Base-by-base conservation (phyloP, 2,329 filamentous ascomycete species). In the Ampelomyces quisqualis region DNA sequence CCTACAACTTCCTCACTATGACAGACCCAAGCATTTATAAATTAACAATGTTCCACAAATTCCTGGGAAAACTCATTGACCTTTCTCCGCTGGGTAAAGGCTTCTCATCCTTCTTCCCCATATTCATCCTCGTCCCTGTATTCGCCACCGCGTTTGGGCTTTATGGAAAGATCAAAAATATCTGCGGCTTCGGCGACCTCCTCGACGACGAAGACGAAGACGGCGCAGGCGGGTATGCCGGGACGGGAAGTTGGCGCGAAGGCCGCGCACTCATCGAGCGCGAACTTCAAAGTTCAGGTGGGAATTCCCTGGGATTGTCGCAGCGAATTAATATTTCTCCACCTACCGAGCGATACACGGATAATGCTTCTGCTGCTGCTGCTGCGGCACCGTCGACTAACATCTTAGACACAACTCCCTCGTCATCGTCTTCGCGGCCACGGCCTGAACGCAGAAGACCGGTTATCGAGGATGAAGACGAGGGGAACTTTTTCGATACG, bases 1-100 rank as follows among this genome's bases (percentile, higher is more conserved):
- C 88, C 3, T 98, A 95, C 79, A 98, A 98, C 70, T 98, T 97
- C 63, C 78, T 95, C 65, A 96, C 91, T 1, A 91, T 97, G 64
- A 71, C 96, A 15, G 86, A 87, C 1, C 76, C 75, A 6, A 74
- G 76, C 9, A 80, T 95, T 28, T 91, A 90, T 62, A 71, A 77
- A 42, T 79, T 84, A 55, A 96, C 90, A 0, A 82, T 84, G 0
- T 98, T 97, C 69, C 95, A 91, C 71, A 69, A 79, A 28, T 95
- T 98, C 58, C 78, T 98, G 0, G 93, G 93, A 5, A 73, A 80
- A 29, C 78, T 89, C 8, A 89, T 98, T 67, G 82, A 91, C 59
- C 76, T 96, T 11, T 96, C 90, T 0, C 81, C 84, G 0, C 73
- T 96, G 1, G 89, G 90, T 3, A 79, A 81, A 30, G 88, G 87